Conservation (phyloP, 257 asterid genomes). For the Capsicum baccatum region DNA sequence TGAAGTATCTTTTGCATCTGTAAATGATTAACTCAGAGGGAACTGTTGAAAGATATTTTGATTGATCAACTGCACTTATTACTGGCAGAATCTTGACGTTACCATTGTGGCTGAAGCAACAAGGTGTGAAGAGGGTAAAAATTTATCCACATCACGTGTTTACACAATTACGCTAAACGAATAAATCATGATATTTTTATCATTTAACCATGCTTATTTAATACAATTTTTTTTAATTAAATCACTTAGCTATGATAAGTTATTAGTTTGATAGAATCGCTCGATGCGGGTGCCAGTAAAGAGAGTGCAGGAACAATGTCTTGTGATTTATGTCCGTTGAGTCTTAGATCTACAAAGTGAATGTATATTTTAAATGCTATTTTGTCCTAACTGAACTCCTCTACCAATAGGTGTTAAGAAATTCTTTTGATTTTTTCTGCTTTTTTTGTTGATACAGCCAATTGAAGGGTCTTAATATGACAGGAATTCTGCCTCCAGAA, state of each 20-base stretch:
- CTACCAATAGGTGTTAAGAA: constrained; percentile 30
- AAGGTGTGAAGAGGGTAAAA: neutral
- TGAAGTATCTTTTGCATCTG: too few relatives aligned
- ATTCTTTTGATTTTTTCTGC: neutral
- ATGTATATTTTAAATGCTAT: neutral
- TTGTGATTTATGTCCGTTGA: neutral
- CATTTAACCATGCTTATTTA: neutral
- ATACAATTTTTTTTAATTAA: neutral
- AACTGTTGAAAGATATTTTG: neutral
- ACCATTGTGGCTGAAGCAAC: neutral
- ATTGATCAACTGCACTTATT: neutral
- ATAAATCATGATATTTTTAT: neutral
- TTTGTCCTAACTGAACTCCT: neutral
- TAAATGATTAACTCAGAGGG: neutral
- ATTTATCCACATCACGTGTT: too few relatives aligned
- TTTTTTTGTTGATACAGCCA: constrained; percentile 43
- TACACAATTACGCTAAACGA: neutral
- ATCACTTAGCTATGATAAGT: neutral
- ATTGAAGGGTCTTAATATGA: constrained; percentile 68
- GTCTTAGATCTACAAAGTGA: neutral
- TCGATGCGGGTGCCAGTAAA: neutral
- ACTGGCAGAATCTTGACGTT: neutral
- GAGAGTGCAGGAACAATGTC: neutral
- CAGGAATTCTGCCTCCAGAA: constrained; percentile 74
- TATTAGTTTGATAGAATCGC: neutral